Evolutionary conservation across 2,329 filamentous ascomycete genomes (phyloP), one percentile per base, ranked within the genome.

Genomic region (Fusarium metavorans): DNA sequence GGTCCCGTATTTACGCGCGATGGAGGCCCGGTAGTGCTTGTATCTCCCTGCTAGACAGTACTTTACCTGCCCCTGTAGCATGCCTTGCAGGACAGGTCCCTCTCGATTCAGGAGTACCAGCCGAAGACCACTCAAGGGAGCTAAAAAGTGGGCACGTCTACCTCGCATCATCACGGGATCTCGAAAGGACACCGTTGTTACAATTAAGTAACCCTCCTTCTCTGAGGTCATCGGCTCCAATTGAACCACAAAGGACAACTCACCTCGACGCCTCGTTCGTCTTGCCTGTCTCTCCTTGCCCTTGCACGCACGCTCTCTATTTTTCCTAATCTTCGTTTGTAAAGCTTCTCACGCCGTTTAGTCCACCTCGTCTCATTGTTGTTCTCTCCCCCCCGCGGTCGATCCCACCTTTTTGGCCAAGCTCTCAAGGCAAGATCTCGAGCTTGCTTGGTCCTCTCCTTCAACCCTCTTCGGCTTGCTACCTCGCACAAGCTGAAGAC

Each of bases 181-280:
- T 80, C 71, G 74, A 83, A 82, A 83, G 82, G 82, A 83, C 81
- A 83, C 80, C 82, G 81, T 82, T 81, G 79, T 57, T 81, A 74
- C 59, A 71, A 76, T 77, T 73, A 43, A 54, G 20, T 27, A 39
- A 27, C 35, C 67, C 67, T 67, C 64, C 72, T 66, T 61, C 68
- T 74, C 76, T 79, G 78, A 81, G 79, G 78, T 80, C 80, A 80
- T 80, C 77, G 73, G 73, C 74, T 72, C 64, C 75, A 79, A 79
- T 79, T 79, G 77, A 76, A 67, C 67, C 50, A 48, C 73, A 79
- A 77, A 78, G 73, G 70, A 76, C 77, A 78, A 54, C 74, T 78
- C 67, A 65, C 70, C 70, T 73, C 61, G 64, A 67, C 68, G 72
- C 61, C 72, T 75, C 63, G 35, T 71, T 62, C 45, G 67, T 61